Percentiles rank a stretch among this genome's conserved stretches.
Conservation (phyloP, 148 eudicot species). For the Spergularia marina region DNA sequence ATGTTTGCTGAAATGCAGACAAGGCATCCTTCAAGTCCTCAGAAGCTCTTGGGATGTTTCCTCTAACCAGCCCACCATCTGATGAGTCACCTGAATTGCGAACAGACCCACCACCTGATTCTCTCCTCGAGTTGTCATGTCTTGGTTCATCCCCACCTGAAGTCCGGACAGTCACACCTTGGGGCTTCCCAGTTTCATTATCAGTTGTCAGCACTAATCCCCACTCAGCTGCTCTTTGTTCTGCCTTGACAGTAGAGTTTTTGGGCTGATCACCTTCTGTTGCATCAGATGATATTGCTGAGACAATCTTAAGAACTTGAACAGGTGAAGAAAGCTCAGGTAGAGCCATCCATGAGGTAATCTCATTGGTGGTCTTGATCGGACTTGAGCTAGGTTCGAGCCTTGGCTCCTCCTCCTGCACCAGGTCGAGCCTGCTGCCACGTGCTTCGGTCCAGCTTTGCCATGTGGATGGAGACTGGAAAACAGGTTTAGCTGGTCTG, state of each 20-base stretch:
- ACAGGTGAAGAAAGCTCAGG: slow-evolving; percentile 37
- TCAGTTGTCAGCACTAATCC: slow-evolving; percentile 81
- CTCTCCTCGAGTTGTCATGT: slow-evolving; percentile 49
- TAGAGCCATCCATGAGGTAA: slow-evolving; percentile 95
- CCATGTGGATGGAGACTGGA: slow-evolving; percentile 49
- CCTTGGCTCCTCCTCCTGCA: slow-evolving; percentile 29
- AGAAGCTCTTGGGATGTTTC: slow-evolving; percentile 61
- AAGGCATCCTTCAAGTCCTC: slow-evolving; percentile 85
- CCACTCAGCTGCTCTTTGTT: slow-evolving; percentile 95
- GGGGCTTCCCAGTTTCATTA: slow-evolving; percentile 69
- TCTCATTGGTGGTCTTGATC: slow-evolving; percentile 40
- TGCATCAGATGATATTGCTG: slow-evolving; percentile 20
- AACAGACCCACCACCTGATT: slow-evolving; percentile 64
- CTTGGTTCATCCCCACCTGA: slow-evolving; percentile 61
- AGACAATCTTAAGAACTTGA: slow-evolving; percentile 14
- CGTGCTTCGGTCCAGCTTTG: slow-evolving; percentile 41
- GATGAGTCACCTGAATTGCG: slow-evolving; percentile 86
- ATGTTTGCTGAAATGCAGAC: slow-evolving; percentile 90
- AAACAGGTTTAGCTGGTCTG: slow-evolving; percentile 37
- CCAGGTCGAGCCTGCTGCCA: slow-evolving; percentile 29
- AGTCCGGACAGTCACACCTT: slow-evolving; percentile 70
- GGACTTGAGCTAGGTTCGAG: slow-evolving; percentile 32
- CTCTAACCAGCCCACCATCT: slow-evolving; percentile 54
- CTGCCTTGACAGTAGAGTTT: slow-evolving; percentile 41
- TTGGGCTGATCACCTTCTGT: slow-evolving; percentile 22